A percentile compares a stretch with the other conserved stretches of the same genome.
phyloP scores from a whole-genome alignment of 371 early-diverging fungal genomes.

The Mortierella sp. region DNA sequence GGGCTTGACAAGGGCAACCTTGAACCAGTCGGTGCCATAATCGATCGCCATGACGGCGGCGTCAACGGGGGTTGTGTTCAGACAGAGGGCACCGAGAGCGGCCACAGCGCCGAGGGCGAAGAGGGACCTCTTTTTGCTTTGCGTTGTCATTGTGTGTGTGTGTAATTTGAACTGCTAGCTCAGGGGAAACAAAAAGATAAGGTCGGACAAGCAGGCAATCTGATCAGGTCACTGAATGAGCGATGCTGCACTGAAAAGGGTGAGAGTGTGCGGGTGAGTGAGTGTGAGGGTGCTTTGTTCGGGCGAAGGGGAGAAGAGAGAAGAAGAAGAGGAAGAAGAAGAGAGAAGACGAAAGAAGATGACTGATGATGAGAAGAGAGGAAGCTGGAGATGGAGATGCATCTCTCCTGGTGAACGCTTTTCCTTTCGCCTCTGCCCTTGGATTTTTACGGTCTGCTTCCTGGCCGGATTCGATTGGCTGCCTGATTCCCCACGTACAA shows the following conservation, averaged over 20 bases:
- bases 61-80: conserved; percentile 40
- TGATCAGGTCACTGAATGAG: neutral
- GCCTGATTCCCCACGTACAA: neutral
- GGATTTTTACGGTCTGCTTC: conserved; percentile 6
- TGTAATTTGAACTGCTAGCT: neutral
- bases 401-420: neutral
- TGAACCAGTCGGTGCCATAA: conserved; percentile 97
- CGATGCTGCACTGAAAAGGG: neutral
- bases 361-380: neutral
- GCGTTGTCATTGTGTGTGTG: conserved; percentile 19
- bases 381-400: neutral
- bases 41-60: conserved; percentile 95
- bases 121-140: conserved; percentile 45
- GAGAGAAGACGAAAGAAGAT: neutral
- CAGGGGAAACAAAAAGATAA: neutral
- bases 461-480: conserved; percentile 18
- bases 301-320: neutral
- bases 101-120: conserved; percentile 53
- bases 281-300: neutral
- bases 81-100: conserved; percentile 50
- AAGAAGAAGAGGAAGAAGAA: too few species aligned
- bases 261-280: neutral
- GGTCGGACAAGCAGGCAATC: neutral
- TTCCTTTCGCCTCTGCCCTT: neutral
- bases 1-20: conserved; percentile 92